Evolutionary conservation across 1,284 basidiomycete species (phyloP), one percentile per base, ranked within the genome.

Genomic region (Abortiporus biennis): DNA sequence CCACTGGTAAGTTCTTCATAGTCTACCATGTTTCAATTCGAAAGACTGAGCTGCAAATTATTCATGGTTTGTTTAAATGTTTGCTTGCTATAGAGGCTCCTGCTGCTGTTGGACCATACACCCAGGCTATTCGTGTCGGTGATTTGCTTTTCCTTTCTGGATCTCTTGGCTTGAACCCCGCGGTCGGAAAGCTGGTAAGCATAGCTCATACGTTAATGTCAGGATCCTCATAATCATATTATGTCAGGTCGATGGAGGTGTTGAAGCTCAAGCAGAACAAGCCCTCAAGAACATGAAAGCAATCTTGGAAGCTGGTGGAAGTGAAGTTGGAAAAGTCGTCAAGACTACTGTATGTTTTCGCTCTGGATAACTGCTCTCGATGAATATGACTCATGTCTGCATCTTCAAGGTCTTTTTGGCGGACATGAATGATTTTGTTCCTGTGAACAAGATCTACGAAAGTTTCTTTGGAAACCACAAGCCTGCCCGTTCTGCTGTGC

Each of bases 101-200:
- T 2, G 74, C 81, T 19, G 91, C 92, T 12, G 84, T 95, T 49
- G 92, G 92, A 2, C 92, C 92, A 20, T 96, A 95, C 68, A 84
- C 82, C 3, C 90, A 97, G 67, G 92, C 86, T 6, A 78, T 93
- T 65, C 88, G 87, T 57, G 76, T 80, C 51, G 90, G 90, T 46
- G 81, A 89, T 53, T 74, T 93, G 43, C 79, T 96, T 52, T 97
- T 94, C 68, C 74, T 83, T 37, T 95, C 91, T 4, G 95, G 95
- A 41, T 89, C 85, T 58, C 89, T 98, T 56, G 88, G 92, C 1
- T 72, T 97, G 47, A 79, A 88, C 58, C 89, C 93, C 8, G 57
- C 70, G 31, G 80, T 80, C 13, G 84, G 81, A 66, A 71, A 85
- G 54, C 67, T 96, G 56, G 84, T 91, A 35, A 34, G 57, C 52